Percentiles rank a stretch among this genome's conserved stretches.
phyloP scores from a whole-genome alignment of 306 rosid species.

The Clitoria ternatea region DNA sequence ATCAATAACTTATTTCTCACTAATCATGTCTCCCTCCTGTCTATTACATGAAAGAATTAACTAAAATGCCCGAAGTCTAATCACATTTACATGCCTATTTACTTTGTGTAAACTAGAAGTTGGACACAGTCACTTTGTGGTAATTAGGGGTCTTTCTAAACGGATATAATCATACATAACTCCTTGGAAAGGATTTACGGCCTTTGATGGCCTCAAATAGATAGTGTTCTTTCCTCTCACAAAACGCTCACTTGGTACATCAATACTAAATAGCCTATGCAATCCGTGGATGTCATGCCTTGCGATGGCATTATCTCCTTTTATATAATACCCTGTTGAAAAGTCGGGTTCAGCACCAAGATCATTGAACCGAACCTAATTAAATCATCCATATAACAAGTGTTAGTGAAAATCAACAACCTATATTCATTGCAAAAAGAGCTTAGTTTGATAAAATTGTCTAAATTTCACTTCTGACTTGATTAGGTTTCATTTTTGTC shows the following conservation, averaged over 20 bases:
- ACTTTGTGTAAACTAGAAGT: background rate
- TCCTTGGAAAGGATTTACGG: slow-evolving; percentile 40
- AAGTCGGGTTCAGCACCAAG: slow-evolving; percentile 12
- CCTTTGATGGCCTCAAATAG: slow-evolving; percentile 52
- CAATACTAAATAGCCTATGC: slow-evolving; percentile 56
- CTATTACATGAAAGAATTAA: background rate
- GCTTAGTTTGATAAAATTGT: background rate
- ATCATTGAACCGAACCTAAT: slow-evolving; percentile 60
- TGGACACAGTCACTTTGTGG: slow-evolving; percentile 11
- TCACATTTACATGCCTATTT: slow-evolving; percentile 7
- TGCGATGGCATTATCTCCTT: slow-evolving; percentile 76
- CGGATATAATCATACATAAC: slow-evolving; percentile 91
- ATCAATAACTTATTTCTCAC: background rate
- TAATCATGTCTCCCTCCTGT: background rate
- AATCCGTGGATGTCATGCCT: slow-evolving; percentile 92
- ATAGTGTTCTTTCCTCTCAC: slow-evolving; percentile 48
- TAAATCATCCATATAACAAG: background rate
- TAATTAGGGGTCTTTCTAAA: slow-evolving; percentile 59
- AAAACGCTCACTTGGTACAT: slow-evolving; percentile 33
- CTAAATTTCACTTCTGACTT: too few species aligned
- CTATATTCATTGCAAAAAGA: background rate
- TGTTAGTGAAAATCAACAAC: background rate
- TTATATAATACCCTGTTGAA: slow-evolving; percentile 52
- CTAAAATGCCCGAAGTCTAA: background rate
- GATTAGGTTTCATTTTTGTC: too few species aligned